These are phyloP conservation scores for Aspergillus floridensis DNA, from an alignment of 2,329 filamentous ascomycete species.

Conservation along the genomic window DNA sequence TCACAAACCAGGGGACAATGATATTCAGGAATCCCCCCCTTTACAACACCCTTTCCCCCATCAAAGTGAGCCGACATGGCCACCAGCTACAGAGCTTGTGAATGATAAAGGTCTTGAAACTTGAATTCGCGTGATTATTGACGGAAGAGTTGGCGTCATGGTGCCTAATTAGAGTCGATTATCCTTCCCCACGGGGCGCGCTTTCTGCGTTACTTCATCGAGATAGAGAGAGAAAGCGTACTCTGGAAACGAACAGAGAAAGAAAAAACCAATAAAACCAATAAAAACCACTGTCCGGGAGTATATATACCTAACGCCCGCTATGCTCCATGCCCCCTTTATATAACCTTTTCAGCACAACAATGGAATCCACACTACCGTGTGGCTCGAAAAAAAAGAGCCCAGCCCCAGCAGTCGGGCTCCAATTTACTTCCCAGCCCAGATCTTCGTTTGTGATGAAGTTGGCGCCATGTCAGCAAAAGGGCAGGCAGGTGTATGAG, in stretches of 20 bases:
- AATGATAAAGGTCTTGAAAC: background rate
- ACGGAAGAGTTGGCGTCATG: background rate
- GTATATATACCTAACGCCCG: conserved; percentile 9
- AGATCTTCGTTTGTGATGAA: conserved; percentile 32
- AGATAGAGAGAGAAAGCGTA: background rate
- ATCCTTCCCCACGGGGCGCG: background rate
- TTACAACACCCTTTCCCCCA: background rate
- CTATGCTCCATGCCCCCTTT: conserved; percentile 9
- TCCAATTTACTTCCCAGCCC: conserved; percentile 16
- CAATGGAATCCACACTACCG: background rate
- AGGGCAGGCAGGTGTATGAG: conserved; percentile 26
- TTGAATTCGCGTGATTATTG: background rate
- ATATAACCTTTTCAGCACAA: background rate
- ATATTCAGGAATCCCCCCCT: background rate
- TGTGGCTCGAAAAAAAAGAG: background rate
- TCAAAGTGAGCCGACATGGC: background rate
- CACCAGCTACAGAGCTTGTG: background rate
- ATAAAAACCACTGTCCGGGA: background rate
- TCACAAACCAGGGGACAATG: background rate
- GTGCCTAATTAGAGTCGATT: background rate
- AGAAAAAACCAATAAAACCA: background rate
- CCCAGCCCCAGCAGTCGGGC: background rate
- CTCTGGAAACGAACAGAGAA: background rate
- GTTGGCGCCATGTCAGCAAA: conserved; percentile 29
- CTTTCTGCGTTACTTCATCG: background rate